Conservation (phyloP, 305 asterid species). For the Fraxinus baroniana region DNA sequence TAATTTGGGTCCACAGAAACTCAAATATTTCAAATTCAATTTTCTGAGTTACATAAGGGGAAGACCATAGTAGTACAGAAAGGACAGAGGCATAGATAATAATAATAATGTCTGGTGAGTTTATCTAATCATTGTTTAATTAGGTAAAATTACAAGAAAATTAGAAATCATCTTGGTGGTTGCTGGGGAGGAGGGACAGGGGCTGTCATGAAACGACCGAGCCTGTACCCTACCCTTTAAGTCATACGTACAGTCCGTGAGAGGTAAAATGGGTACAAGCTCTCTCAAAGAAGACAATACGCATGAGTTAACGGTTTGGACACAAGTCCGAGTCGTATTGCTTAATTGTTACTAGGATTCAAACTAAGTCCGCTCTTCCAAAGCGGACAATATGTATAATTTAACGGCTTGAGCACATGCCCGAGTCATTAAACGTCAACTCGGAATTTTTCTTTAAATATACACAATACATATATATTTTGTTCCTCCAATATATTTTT, state of each 20-base stretch:
- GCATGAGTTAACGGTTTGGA: background rate
- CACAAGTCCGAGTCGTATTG: background rate
- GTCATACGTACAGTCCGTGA: background rate
- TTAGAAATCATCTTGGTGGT: constrained; percentile 9
- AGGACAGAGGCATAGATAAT: background rate
- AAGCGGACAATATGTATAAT: too few relatives aligned
- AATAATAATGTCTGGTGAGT: constrained; percentile 7
- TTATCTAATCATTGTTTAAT: constrained; percentile 11
- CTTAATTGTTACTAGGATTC: background rate
- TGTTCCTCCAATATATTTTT: background rate
- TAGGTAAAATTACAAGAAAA: constrained; percentile 4
- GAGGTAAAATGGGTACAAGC: background rate
- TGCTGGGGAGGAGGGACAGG: background rate
- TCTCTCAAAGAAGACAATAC: background rate
- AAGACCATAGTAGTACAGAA: background rate
- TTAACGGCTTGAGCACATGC: too few relatives aligned
- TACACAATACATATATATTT: background rate
- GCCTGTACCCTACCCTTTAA: background rate
- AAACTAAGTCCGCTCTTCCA: background rate
- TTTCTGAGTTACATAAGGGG: constrained; percentile 23
- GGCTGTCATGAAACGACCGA: background rate
- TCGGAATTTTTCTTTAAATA: too few relatives aligned
- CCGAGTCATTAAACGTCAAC: background rate
- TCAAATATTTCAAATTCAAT: constrained; percentile 25
- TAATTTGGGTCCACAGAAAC: constrained; percentile 36